Evolutionary conservation across 495 filamentous ascomycete genomes (phyloP).

Genomic region (Durotheca rogersii): DNA sequence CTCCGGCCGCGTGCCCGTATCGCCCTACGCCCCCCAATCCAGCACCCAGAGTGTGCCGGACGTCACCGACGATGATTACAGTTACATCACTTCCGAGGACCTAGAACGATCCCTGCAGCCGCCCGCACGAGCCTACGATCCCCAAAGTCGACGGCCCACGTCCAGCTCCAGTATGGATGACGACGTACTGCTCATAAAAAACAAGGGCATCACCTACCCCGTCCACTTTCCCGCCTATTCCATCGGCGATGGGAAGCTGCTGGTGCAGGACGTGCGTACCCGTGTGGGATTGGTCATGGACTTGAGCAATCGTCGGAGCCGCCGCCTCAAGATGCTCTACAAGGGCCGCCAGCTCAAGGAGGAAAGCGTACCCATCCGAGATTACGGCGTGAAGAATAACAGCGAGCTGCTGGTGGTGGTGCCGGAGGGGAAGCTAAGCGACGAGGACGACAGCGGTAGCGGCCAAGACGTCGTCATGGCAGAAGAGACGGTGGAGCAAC

Average conservation of each 20-base stretch:
- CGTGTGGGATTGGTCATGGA: constrained; percentile 64
- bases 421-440: constrained; percentile 48
- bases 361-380: constrained; percentile 60
- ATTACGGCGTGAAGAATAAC: constrained; percentile 78
- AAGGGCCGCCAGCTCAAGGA: constrained; percentile 77
- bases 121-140: constrained; percentile 33
- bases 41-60: constrained; percentile 50
- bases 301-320: constrained; percentile 54
- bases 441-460: constrained; percentile 53
- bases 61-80: constrained; percentile 75
- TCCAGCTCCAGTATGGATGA: constrained; percentile 55
- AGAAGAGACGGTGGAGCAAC: constrained; percentile 28
- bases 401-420: constrained; percentile 66
- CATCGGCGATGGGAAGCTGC: constrained; percentile 75
- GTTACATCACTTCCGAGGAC: constrained; percentile 76
- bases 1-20: constrained; percentile 51
- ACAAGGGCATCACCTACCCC: constrained; percentile 69
- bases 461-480: constrained; percentile 49
- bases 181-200: constrained; percentile 74
- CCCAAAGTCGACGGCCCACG: constrained; percentile 33
- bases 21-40: constrained; percentile 57
- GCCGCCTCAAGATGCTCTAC: constrained; percentile 71
- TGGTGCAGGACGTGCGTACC: constrained; percentile 64
- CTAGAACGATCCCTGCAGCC: constrained; percentile 47
- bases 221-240: constrained; percentile 78